phyloP scores from a whole-genome alignment of 179 eudicot species.

The Corrigiola litoralis region DNA sequence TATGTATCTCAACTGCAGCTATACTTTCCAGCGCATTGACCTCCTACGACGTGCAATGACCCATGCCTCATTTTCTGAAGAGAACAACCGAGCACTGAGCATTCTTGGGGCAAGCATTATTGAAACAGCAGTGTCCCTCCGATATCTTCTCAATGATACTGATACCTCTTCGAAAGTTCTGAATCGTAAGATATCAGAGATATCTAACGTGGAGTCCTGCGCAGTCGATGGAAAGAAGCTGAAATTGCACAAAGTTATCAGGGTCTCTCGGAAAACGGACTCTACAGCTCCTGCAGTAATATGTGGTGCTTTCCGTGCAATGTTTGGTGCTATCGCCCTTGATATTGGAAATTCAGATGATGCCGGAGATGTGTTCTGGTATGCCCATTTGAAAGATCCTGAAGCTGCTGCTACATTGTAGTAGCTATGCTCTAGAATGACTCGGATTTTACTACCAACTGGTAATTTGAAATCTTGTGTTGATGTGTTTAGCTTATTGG shows the following conservation, averaged over 20 bases:
- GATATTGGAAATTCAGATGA: slow-evolving; percentile 47
- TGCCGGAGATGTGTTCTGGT: slow-evolving; percentile 52
- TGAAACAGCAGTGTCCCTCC: slow-evolving; percentile 44
- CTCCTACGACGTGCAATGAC: slow-evolving; percentile 79
- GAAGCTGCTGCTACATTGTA: slow-evolving; percentile 28
- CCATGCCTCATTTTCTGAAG: slow-evolving; percentile 76
- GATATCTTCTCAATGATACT: slow-evolving; percentile 33
- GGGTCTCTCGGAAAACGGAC: slow-evolving; percentile 70
- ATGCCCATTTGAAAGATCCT: slow-evolving; percentile 29
- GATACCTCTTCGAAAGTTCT: slow-evolving; percentile 65
- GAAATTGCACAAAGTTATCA: slow-evolving; percentile 57
- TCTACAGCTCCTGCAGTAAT: slow-evolving; percentile 56
- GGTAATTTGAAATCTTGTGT: background rate
- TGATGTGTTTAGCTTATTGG: background rate
- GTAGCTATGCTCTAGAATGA: slow-evolving; percentile 23
- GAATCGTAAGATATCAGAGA: slow-evolving; percentile 40
- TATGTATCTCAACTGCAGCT: slow-evolving; percentile 36
- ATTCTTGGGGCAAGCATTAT: slow-evolving; percentile 62
- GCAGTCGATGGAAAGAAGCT: slow-evolving; percentile 50
- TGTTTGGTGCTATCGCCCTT: slow-evolving; percentile 70
- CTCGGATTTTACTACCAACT: background rate
- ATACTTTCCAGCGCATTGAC: slow-evolving; percentile 39
- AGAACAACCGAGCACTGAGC: slow-evolving; percentile 78
- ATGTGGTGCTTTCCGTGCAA: slow-evolving; percentile 75
- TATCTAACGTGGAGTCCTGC: slow-evolving; percentile 55